Evolutionary conservation across 2,329 filamentous ascomycete species (phyloP).

Genomic region (Trichocomaceae sp.): DNA sequence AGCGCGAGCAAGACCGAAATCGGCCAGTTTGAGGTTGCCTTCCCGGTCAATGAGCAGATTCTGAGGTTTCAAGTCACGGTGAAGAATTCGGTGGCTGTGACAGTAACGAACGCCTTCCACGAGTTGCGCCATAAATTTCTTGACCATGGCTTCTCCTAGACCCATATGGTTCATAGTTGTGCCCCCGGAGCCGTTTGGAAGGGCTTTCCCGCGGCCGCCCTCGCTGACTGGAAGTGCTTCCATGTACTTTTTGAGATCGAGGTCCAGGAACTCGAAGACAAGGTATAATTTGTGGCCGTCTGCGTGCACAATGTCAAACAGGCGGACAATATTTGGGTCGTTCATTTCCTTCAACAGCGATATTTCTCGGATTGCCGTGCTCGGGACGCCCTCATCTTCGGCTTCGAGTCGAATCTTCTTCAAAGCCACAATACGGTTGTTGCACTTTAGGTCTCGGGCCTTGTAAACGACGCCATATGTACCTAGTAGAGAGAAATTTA

Average conservation of each 20-base stretch:
- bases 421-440: constrained; percentile 78
- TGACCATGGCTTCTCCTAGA: constrained; percentile 72
- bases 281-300: constrained; percentile 93
- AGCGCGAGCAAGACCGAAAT: constrained; percentile 82
- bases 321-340: constrained; percentile 79
- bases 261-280: constrained; percentile 84
- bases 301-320: constrained; percentile 88
- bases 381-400: constrained; percentile 89
- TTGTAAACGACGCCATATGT: constrained; percentile 97
- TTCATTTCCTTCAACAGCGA: constrained; percentile 92
- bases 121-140: constrained; percentile 88
- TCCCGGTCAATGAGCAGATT: constrained; percentile 81
- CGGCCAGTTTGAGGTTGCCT: constrained; percentile 81
- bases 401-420: constrained; percentile 95
- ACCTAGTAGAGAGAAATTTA: constrained; percentile 46
- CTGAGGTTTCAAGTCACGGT: constrained; percentile 85
- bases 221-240: constrained; percentile 78
- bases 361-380: constrained; percentile 89
- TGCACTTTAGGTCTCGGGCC: constrained; percentile 74
- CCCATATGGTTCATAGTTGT: constrained; percentile 60
- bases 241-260: constrained; percentile 95
- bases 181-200: constrained; percentile 65
- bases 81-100: constrained; percentile 78
- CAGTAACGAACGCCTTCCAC: constrained; percentile 81
- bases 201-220: constrained; percentile 74